These are phyloP conservation scores for Leptographium procerum DNA, from an alignment of 2,329 filamentous ascomycete genomes.

Conservation along the genomic window DNA sequence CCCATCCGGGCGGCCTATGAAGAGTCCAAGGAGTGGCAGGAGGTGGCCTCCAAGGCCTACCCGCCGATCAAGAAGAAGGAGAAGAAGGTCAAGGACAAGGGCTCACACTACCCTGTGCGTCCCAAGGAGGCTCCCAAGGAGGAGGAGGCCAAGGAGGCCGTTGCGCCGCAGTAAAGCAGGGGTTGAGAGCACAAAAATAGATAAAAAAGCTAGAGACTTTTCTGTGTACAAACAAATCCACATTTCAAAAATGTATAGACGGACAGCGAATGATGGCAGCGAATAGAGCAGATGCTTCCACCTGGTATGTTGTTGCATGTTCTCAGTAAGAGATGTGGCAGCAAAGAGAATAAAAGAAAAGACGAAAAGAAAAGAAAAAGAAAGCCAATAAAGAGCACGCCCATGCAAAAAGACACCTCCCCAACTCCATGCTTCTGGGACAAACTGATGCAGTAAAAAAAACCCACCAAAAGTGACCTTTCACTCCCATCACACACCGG, in stretches of 20 bases:
- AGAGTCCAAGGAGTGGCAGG: constrained; percentile 67
- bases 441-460: neutral
- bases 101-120: constrained; percentile 14
- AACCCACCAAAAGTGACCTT: too few species aligned
- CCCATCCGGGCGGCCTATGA: constrained; percentile 69
- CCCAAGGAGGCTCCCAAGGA: constrained; percentile 9
- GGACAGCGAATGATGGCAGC: too few species aligned
- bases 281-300: neutral
- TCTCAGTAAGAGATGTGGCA: too few species aligned
- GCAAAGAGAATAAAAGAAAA: too few species aligned
- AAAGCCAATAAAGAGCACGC: neutral
- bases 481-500: constrained; percentile 9
- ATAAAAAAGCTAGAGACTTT: neutral
- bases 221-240: too few species aligned
- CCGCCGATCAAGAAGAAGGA: constrained; percentile 57
- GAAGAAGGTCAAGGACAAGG: constrained; percentile 20
- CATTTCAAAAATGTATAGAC: too few species aligned
- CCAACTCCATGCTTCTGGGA: neutral
- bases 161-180: neutral
- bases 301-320: too few species aligned
- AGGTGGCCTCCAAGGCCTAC: constrained; percentile 67
- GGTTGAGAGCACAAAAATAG: neutral
- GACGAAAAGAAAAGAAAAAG: neutral
- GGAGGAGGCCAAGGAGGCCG: neutral
- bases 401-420: neutral